These are phyloP conservation scores for Triangularia verruculosa DNA, from an alignment of 2,329 filamentous ascomycete species.

Conservation along the genomic window DNA sequence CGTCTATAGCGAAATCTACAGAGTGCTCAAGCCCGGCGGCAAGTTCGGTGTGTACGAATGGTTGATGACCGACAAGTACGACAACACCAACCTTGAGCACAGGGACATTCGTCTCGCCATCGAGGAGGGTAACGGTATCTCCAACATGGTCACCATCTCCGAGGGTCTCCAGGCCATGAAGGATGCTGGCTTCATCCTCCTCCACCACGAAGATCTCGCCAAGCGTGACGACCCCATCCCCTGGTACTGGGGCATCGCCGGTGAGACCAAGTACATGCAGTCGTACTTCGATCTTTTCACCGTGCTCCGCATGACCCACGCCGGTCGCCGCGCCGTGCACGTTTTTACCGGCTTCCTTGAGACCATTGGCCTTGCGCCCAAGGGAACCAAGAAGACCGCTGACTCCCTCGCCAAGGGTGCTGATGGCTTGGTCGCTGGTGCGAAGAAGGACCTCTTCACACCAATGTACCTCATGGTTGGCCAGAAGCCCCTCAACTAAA, in stretches of 20 bases:
- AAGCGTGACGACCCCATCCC: constrained; percentile 70
- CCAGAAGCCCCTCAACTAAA: constrained; percentile 65
- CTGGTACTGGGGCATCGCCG: constrained; percentile 92
- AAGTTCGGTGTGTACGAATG: constrained; percentile 97
- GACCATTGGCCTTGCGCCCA: constrained; percentile 69
- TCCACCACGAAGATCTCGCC: constrained; percentile 84
- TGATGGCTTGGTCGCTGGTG: constrained; percentile 84
- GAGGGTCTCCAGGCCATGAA: constrained; percentile 82
- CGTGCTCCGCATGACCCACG: constrained; percentile 83
- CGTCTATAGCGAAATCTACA: constrained; percentile 92
- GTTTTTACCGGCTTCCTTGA: constrained; percentile 75
- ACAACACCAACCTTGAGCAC: constrained; percentile 83
- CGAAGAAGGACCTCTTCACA: constrained; percentile 87
- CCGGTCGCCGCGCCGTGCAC: constrained; percentile 73
- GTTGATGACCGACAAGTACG: constrained; percentile 96
- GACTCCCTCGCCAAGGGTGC: constrained; percentile 79
- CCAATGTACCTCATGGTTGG: constrained; percentile 98
- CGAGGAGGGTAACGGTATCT: constrained; percentile 93
- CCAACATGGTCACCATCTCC: constrained; percentile 89
- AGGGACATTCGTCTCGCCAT: constrained; percentile 90
- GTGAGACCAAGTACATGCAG: constrained; percentile 79
- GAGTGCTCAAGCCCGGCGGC: constrained; percentile 92
- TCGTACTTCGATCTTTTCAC: constrained; percentile 77
- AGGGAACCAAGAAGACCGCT: constrained; percentile 90
- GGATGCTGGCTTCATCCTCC: constrained; percentile 79